Evolutionary conservation across 164 flowering plant species (phyloP), one percentile per base, ranked within the genome.

Genomic region (Litsea cubeba): DNA sequence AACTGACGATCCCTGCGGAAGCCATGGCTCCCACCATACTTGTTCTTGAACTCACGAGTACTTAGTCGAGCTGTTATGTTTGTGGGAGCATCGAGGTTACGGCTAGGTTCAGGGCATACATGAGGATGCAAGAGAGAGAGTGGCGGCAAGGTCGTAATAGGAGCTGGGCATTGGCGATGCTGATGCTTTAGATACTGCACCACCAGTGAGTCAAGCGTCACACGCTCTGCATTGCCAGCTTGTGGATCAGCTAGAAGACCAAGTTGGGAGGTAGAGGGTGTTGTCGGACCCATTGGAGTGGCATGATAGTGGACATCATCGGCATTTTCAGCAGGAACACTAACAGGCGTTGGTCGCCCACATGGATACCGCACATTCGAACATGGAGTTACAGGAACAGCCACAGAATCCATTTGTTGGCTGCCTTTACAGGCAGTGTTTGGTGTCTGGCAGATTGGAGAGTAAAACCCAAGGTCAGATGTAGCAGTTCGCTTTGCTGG

Each of bases 121-220:
- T 96, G 99, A 7, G 97, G 94, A 49, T 91, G 95, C 69, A 92
- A 81, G 18, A 96, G 91, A 73, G 98, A 92, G 65, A 96, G 94
- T 23, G 99, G 97, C 1, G 99, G 99, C 72, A 96, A 86, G 68
- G 99, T 96, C 12, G 99, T 91, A 32, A 96, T 96, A 35, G 99
- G 99, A 72, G 98, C 94, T 24, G 97, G 87, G 79, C 99, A 96
- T 75, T 96, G 98, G 62, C 94, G 95, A 83, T 96, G 99, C 81
- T 96, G 99, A 70, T 96, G 97, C 82, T 96, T 92, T 74, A 96
- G 78, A 75, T 90, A 92, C 88, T 96, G 98, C 82, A 94, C 93
- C 72, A 94, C 95, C 51, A 96, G 72, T 65, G 97, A 88, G 62
- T 96, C 98, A 64, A 96, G 78, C 50, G 95, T 91, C 46, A 92